Conservation (phyloP, 768 basidiomycete genomes). For the Mycena vulgaris region DNA sequence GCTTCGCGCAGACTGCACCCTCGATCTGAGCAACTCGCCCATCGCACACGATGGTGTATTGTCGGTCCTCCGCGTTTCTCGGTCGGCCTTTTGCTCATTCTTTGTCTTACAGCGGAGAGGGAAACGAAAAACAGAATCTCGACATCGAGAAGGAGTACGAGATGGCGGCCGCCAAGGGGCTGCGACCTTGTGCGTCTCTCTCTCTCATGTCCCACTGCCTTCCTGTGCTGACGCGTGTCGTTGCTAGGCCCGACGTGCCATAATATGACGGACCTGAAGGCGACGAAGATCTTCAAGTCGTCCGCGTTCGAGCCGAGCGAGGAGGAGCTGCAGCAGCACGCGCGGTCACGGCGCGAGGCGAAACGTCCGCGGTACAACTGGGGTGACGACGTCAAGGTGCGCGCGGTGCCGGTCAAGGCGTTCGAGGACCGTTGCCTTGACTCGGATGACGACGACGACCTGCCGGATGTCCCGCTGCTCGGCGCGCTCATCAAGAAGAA, state of each 20-base stretch:
- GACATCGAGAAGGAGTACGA: conserved; percentile 71
- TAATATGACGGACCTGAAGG: conserved; percentile 70
- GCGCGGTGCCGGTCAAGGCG: conserved; percentile 45
- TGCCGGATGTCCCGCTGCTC: conserved; percentile 64
- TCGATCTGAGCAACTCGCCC: conserved; percentile 65
- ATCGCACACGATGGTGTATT: conserved; percentile 74
- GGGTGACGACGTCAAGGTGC: conserved; percentile 41
- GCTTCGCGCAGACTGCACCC: conserved; percentile 63
- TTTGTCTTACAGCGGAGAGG: conserved; percentile 60
- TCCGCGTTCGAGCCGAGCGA: conserved; percentile 79
- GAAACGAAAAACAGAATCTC: conserved; percentile 69
- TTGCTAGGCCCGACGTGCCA: conserved; percentile 76
- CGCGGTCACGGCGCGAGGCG: conserved; percentile 51
- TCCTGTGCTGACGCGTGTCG: not conserved
- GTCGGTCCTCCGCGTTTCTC: conserved; percentile 51
- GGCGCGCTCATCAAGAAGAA: conserved; percentile 53
- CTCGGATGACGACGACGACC: conserved; percentile 63
- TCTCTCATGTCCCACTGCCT: not conserved
- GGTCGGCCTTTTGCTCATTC: not conserved
- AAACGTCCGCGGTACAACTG: conserved; percentile 40
- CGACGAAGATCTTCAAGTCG: conserved; percentile 70
- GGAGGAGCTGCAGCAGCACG: conserved; percentile 65
- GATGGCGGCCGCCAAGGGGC: conserved; percentile 68
- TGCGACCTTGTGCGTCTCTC: conserved; percentile 66
- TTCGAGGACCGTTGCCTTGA: conserved; percentile 52